These are phyloP conservation scores for Colletotrichum sojae DNA, from an alignment of 2,329 filamentous ascomycete species.

Conservation along the genomic window DNA sequence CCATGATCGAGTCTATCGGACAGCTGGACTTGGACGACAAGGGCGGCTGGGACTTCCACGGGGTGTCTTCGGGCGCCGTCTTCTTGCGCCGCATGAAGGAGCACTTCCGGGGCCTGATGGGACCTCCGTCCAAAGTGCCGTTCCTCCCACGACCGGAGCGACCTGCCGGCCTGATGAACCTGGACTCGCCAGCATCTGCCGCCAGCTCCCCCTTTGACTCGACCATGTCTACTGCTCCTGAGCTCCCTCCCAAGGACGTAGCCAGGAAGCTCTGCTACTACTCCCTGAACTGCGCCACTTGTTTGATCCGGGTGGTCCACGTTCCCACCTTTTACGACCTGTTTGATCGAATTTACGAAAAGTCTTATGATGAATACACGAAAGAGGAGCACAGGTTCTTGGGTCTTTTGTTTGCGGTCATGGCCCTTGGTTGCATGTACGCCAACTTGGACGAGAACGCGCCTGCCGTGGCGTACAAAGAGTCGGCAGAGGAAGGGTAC, in stretches of 20 bases:
- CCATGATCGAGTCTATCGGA: slow-evolving; percentile 95
- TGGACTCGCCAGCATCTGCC: slow-evolving; percentile 76
- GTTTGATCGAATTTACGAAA: slow-evolving; percentile 84
- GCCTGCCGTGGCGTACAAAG: slow-evolving; percentile 63
- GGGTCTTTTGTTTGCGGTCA: slow-evolving; percentile 78
- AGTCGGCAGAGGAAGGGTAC: slow-evolving; percentile 70
- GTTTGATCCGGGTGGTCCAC: slow-evolving; percentile 80
- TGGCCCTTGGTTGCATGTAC: slow-evolving; percentile 83
- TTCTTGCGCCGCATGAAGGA: slow-evolving; percentile 91
- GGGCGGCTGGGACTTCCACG: slow-evolving; percentile 95
- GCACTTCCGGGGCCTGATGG: slow-evolving; percentile 84
- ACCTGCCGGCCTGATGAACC: slow-evolving; percentile 65
- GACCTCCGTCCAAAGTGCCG: slow-evolving; percentile 72
- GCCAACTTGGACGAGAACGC: slow-evolving; percentile 68
- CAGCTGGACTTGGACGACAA: slow-evolving; percentile 92
- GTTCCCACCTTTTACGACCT: slow-evolving; percentile 84
- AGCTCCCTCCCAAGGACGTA: slow-evolving; percentile 77
- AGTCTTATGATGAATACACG: slow-evolving; percentile 71
- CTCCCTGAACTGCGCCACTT: slow-evolving; percentile 70
- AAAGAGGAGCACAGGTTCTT: slow-evolving; percentile 78
- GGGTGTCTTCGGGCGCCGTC: slow-evolving; percentile 90
- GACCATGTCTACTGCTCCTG: slow-evolving; percentile 67
- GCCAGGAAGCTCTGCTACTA: slow-evolving; percentile 69
- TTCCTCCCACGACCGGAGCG: slow-evolving; percentile 69
- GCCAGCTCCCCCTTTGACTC: slow-evolving; percentile 76